These are phyloP conservation scores for Lasiosphaeria hispida DNA, from an alignment of 495 filamentous ascomycete genomes.

Conservation along the genomic window DNA sequence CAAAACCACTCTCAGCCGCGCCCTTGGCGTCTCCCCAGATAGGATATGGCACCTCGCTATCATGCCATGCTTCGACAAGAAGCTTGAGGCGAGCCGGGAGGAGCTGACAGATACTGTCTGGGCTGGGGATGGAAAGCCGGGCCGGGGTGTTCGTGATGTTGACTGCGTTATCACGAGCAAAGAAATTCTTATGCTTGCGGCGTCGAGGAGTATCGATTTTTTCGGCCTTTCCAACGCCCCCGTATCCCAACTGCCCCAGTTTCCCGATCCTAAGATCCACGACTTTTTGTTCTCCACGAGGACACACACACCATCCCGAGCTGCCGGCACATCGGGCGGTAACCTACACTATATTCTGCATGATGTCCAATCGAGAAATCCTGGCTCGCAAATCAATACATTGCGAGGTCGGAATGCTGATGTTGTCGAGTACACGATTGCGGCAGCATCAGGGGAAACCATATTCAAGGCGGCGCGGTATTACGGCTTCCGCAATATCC, in stretches of 20 bases:
- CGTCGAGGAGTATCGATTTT: conserved; percentile 72
- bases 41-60: conserved; percentile 90
- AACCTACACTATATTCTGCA: conserved; percentile 80
- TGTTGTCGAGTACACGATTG: conserved; percentile 76
- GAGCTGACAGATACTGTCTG: conserved; percentile 85
- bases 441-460: conserved; percentile 49
- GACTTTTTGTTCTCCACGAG: conserved; percentile 63
- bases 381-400: conserved; percentile 63
- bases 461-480: conserved; percentile 83
- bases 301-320: conserved; percentile 26
- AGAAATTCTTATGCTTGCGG: conserved; percentile 84
- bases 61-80: conserved; percentile 99
- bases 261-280: conserved; percentile 68
- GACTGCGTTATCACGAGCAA: conserved; percentile 97
- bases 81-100: conserved; percentile 89
- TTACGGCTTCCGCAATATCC: conserved; percentile 97
- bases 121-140: conserved; percentile 45
- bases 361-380: conserved; percentile 64
- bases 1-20: conserved; percentile 75
- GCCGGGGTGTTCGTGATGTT: conserved; percentile 72
- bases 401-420: conserved; percentile 83
- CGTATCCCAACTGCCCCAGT: conserved; percentile 40
- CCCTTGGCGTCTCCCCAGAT: conserved; percentile 66
- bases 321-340: conserved; percentile 79
- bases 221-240: conserved; percentile 61